Base-by-base conservation (phyloP, 345 rosid genomes). In the Salix udensis region DNA sequence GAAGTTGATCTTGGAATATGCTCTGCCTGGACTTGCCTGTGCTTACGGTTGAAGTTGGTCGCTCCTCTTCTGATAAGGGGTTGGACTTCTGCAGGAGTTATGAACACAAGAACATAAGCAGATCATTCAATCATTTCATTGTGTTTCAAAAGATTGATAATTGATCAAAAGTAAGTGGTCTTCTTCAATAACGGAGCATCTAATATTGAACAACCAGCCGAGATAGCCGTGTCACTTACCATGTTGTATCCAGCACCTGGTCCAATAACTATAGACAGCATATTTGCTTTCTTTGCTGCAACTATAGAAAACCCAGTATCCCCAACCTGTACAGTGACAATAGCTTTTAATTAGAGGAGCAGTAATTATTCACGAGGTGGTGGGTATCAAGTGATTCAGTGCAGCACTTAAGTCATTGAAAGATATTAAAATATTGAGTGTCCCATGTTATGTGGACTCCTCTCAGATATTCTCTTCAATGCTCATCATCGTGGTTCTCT, bases 191-290 rank as follows among this genome's bases (percentile, higher is more conserved):
- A 44, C 66, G 21, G 10, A 23, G 4, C 16, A 24, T 8, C 46
- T 21, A 7, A 65, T 23, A 48, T 40, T 50, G 24, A 34, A 78
- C 15, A 52, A 19, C 7, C 48, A 52, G 39, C 42, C 23, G 15
- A 24, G 11, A 68, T 26, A 69, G 24, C 16, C 7, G 39, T 46
- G 44, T 16, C 74, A 87, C 91, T 82, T 50, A 91, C 94, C 97
- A 88, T 75, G 83, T 94, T 92, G 83, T 94, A 94, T 80, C 98
- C 98, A 46, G 94, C 86, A 72, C 98, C 97, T 0, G 94, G 94
- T 76, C 98, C 97, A 84, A 92, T 94, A 64, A 90, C 90, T 81
- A 92, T 82, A 40, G 95, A 91, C 34, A 77, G 72, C 80, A 77
- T 76, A 70, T 86, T 88, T 67, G 89, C 84, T 80, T 82, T 89